Conservation (phyloP, 2,329 filamentous ascomycete species). For the Ophiocordyceps polyrhachis-furcata region DNA sequence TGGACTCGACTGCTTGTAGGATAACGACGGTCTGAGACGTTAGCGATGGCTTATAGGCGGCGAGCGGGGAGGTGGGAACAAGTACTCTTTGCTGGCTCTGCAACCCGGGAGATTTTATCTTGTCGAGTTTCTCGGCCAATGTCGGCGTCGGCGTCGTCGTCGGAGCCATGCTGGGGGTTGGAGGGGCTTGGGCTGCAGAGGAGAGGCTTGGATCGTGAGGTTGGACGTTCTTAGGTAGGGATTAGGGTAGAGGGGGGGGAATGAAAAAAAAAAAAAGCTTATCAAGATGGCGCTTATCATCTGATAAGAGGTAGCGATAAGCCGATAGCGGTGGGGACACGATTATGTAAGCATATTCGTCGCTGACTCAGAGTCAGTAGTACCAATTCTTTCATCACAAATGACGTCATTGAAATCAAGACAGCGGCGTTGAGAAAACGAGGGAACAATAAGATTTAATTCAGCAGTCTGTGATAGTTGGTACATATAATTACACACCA, state of each 20-base stretch:
- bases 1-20: constrained; percentile 81
- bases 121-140: constrained; percentile 81
- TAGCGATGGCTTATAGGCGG: constrained; percentile 6
- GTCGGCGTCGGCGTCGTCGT: constrained; percentile 29
- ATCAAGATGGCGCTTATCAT: not conserved
- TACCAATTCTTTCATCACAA: no score
- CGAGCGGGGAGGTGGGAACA: constrained; percentile 2
- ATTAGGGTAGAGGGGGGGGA: not conserved
- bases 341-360: not conserved
- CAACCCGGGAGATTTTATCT: constrained; percentile 90
- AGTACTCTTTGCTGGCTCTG: constrained; percentile 84
- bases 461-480: no score
- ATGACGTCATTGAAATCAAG: not conserved
- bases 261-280: not conserved
- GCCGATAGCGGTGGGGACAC: no score
- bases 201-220: not conserved
- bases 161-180: constrained; percentile 1
- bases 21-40: constrained; percentile 55
- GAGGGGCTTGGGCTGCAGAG: constrained; percentile 6
- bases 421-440: no score
- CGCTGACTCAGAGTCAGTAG: no score
- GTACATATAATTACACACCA: no score
- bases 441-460: no score
- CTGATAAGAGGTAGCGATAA: not conserved
- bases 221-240: no score